A percentile compares a stretch with the other conserved stretches of the same genome.
Conservation (phyloP, 2,329 filamentous ascomycete species). For the Neurospora crassa region DNA sequence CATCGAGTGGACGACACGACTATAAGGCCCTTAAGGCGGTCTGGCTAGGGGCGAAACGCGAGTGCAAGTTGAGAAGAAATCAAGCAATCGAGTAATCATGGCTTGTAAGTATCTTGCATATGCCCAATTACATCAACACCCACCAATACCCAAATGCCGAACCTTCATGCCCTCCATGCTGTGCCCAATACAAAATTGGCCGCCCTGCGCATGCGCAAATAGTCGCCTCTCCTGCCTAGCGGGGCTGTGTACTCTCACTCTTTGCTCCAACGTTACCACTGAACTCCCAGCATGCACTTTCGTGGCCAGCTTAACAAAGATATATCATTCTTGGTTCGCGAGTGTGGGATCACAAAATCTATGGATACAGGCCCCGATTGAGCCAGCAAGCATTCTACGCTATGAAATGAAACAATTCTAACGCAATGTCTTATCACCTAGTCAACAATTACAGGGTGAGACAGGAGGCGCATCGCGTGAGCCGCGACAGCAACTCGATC, state of each 20-base stretch:
- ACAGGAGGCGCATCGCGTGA: slow-evolving; percentile 33
- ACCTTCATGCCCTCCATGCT: background rate
- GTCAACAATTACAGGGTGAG: slow-evolving; percentile 38
- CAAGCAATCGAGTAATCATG: background rate
- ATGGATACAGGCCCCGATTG: background rate
- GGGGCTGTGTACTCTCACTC: background rate
- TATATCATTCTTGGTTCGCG: background rate
- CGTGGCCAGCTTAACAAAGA: background rate
- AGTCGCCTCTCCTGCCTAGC: background rate
- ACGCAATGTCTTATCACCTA: slow-evolving; percentile 19
- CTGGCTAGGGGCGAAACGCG: background rate
- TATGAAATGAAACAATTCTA: slow-evolving; percentile 1
- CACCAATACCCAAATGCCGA: background rate
- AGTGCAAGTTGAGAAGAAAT: background rate
- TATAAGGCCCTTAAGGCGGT: background rate
- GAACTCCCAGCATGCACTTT: background rate
- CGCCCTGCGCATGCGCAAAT: background rate
- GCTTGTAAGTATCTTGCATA: background rate
- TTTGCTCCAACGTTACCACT: background rate
- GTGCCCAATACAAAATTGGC: background rate
- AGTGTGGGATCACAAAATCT: background rate
- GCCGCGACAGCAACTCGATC: slow-evolving; percentile 27
- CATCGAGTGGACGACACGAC: background rate
- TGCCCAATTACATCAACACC: background rate
- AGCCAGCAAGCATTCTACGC: background rate